Evolutionary conservation across 208 protist genomes (phyloP), one percentile per base, ranked within the genome.

Genomic region (Lotmaria passim): DNA sequence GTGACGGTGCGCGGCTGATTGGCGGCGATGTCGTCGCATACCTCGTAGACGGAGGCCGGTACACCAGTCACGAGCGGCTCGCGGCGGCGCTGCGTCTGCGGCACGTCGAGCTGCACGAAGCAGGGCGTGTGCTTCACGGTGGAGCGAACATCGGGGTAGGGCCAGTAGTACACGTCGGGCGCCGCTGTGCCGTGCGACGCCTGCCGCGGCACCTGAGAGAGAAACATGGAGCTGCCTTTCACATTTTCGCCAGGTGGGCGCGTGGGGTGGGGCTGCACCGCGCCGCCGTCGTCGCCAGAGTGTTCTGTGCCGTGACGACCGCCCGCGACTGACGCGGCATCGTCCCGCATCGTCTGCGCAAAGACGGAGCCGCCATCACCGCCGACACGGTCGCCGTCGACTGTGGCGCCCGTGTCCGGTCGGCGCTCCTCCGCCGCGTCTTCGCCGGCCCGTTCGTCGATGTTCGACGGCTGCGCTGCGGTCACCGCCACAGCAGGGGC

Each of bases 121-220:
- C 70, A 87, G 11, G 68, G 65, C 28, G 73, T 48, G 0, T 85
- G 85, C 64, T 76, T 71, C n/a, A 80, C 58, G 6, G 85, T 87
- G 8, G 88, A 93, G 34, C 88, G 88, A 1, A 85, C 77, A 65
- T 93, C 88, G 1, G 88, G 78, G 53, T 91, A 93, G 7, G 88
- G 88, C 78, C 82, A 90, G 70, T 93, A 93, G 24, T 70, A 76
- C 38, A 87, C 57, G 68, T 93, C 88, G 17, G 82, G 82, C 23
- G 88, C 88, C 3, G 80, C 74, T 24, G 78, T 82, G 60, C 78
- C 81, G 23, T 31, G 39, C 34, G 28, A 44, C 14, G 51, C 50
- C 48, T 75, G 56, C 44, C 88, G 88, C 26, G 59, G 59, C 24
- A 83, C 78, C 62, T 80, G 64, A 26, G 83, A 89, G 30, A 85